Base-by-base conservation (phyloP, 371 early-diverging fungal species). In the Funneliformis caledonium region DNA sequence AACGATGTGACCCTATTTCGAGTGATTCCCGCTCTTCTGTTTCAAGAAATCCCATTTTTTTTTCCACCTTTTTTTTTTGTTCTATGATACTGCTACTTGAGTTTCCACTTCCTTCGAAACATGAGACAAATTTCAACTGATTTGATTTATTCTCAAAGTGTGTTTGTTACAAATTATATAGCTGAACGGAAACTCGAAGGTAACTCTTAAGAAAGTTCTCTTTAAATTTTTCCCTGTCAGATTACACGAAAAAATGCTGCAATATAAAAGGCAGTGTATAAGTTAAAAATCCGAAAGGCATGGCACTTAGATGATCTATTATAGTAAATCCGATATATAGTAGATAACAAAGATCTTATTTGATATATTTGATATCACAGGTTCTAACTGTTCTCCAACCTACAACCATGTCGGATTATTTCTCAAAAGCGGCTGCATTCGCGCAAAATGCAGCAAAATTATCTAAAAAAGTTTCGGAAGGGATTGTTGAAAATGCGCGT, bases 381-480 rank as follows among this genome's bases (percentile, higher is more conserved):
- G 37, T 37, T 37, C 37, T 37, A 37, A 3, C 3, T 37, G 37
- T 68, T 68, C 31, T 26, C 26, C 26, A 26, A 26, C 26, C 26
- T 26, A 72, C 48, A 11, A 65, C 5, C 5, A 89, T 90, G 90
- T 83, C 91, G 12, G 93, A 93, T 80, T 94, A 94, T 85, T 83
- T 94, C 78, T 91, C 85, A 82, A 89, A 89, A 73, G 96, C 96
- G 45, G 92, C 93, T 80, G 88, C 88, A 22, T 87, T 95, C 82
- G 96, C 95, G 72, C 92, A 92, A 61, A 92, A 91, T 82, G 97
- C 96, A 6, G 95, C 94, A 80, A 93, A 93, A 84, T 85, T 95
- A 68, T 95, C 96, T 4, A 91, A 93, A 85, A 93, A 93, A 79
- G 89, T 96, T 75, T 93, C 95, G 2, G 95, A 95, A 83, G 94